These are phyloP conservation scores for Tripterygium wilfordii DNA, from an alignment of 177 flowering plant genomes.

Conservation along the genomic window DNA sequence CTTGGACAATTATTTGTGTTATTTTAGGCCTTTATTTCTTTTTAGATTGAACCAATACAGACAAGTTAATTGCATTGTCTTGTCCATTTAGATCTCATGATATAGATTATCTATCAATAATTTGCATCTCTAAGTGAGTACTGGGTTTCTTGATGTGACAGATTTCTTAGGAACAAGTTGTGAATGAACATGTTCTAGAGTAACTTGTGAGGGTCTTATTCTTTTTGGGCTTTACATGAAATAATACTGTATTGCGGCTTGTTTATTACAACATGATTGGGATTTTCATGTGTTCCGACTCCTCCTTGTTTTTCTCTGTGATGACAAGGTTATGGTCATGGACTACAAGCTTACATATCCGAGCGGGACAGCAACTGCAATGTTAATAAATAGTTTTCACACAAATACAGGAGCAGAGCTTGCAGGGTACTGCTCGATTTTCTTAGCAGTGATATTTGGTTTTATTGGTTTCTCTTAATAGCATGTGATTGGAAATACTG, in stretches of 20 bases:
- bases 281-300: neutral
- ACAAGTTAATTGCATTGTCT: too few relatives aligned
- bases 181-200: neutral
- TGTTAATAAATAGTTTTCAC: constrained; percentile 95
- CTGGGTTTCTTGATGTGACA: too few relatives aligned
- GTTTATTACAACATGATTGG: too few relatives aligned
- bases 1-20: too few relatives aligned
- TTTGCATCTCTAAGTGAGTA: too few relatives aligned
- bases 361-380: constrained; percentile 97
- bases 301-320: constrained; percentile 1
- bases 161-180: too few relatives aligned
- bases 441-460: constrained; percentile 6
- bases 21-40: too few relatives aligned
- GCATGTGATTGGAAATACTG: neutral
- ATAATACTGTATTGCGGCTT: too few relatives aligned
- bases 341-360: constrained; percentile 95
- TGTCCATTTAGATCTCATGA: too few relatives aligned
- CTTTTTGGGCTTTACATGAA: neutral
- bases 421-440: too few relatives aligned
- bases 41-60: too few relatives aligned
- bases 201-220: neutral
- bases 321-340: constrained; percentile 81
- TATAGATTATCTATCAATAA: too few relatives aligned
- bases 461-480: neutral
- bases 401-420: constrained; percentile 93